phyloP scores from a whole-genome alignment of 352 stramenopile genomes.

The Elongisporangium prolatum region DNA sequence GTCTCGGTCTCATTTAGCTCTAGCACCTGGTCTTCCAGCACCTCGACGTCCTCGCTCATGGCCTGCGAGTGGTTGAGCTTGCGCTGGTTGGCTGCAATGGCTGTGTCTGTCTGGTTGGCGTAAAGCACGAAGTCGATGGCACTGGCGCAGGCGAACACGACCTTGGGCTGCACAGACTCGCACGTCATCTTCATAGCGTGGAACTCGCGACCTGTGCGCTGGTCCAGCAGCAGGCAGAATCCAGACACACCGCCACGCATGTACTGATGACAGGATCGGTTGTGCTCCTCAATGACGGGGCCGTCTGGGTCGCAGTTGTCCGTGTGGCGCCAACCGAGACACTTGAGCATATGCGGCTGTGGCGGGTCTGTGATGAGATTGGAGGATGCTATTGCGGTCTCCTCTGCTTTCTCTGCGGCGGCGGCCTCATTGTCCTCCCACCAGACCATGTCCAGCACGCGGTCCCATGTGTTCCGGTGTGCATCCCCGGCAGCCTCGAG shows the following conservation, averaged over 20 bases:
- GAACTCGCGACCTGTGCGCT: slow-evolving; percentile 24
- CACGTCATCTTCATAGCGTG: slow-evolving; percentile 35
- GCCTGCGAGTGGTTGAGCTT: neutral
- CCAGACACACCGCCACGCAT: slow-evolving; percentile 30
- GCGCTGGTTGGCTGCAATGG: neutral
- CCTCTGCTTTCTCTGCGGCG: neutral
- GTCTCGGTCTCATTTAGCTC: neutral
- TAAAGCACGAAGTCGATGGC: slow-evolving; percentile 25
- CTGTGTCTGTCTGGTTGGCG: slow-evolving; percentile 3
- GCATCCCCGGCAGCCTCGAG: neutral
- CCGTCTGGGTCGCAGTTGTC: slow-evolving; percentile 29
- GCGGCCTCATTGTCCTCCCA: neutral
- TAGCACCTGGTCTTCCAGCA: slow-evolving; percentile 1
- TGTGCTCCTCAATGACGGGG: slow-evolving; percentile 17
- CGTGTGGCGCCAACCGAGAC: slow-evolving; percentile 45
- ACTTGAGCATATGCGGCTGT: slow-evolving; percentile 14
- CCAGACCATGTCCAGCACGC: slow-evolving; percentile 11
- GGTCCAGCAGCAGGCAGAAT: slow-evolving; percentile 45
- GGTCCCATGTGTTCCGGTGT: slow-evolving; percentile 2
- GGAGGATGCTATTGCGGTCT: neutral
- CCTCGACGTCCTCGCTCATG: neutral
- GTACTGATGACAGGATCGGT: slow-evolving; percentile 35
- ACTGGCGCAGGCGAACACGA: slow-evolving; percentile 37
- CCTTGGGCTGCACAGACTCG: slow-evolving; percentile 23
- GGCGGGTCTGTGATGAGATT: neutral